Conservation (phyloP, 345 rosid species). For the Acer saccharum region DNA sequence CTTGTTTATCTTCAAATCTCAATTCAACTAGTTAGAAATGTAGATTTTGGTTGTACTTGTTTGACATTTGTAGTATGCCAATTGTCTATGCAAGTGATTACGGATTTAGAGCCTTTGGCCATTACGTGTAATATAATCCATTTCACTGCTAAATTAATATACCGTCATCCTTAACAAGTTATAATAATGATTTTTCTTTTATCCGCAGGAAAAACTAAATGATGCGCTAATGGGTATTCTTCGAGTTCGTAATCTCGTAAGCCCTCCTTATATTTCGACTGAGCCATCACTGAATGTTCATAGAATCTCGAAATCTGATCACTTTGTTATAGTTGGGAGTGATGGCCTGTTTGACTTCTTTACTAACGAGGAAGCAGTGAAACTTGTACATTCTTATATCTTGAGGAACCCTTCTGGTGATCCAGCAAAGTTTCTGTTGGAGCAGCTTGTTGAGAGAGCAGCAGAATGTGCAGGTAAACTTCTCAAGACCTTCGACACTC, state of each 20-base stretch:
- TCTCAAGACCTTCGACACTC: neutral
- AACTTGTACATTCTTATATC: conserved; percentile 62
- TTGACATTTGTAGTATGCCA: neutral
- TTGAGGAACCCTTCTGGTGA: conserved; percentile 68
- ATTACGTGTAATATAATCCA: neutral
- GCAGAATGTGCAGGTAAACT: conserved; percentile 84
- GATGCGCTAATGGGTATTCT: conserved; percentile 97
- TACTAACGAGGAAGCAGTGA: conserved; percentile 80
- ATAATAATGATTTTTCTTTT: neutral
- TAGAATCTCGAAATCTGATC: conserved; percentile 67
- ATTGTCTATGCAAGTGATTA: neutral
- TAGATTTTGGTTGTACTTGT: neutral
- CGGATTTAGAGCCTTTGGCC: neutral
- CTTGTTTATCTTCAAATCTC: neutral
- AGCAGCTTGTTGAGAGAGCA: conserved; percentile 79
- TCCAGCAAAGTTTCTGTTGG: conserved; percentile 88
- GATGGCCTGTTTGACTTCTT: conserved; percentile 96
- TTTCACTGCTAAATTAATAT: neutral
- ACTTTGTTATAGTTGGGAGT: conserved; percentile 88
- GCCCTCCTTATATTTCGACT: conserved; percentile 90
- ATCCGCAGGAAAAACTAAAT: conserved; percentile 69
- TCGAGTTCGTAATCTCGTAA: conserved; percentile 76
- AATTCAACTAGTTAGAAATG: neutral
- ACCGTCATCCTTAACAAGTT: neutral
- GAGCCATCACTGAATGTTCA: conserved; percentile 80